Base-by-base conservation (phyloP, 2,329 filamentous ascomycete species). In the Sarocladium kiliense region DNA sequence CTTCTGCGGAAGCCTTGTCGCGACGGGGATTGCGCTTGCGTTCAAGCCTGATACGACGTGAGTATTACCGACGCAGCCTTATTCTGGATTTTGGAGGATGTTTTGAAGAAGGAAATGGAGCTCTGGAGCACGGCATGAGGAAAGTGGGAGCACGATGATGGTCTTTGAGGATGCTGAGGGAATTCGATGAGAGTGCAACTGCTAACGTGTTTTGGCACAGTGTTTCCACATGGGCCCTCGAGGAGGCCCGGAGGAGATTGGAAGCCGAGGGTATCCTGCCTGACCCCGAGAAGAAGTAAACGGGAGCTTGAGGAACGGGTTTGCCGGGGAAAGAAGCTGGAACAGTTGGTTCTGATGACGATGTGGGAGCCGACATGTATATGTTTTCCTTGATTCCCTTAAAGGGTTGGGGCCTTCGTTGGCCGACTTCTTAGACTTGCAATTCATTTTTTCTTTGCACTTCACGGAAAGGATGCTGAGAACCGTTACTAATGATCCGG, bases 1-100 rank as follows among this genome's bases (percentile, higher is more conserved):
- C 70, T 91, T 92, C 51, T 91, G 96, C 73, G 88, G 86, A 70
- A 87, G 85, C 66, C 74, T 96, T 66, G 74, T 84, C 26, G 78
- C 91, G 61, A 87, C 86, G 55, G 84, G 82, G 58, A 78, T 97
- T 61, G 90, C 88, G 61, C 91, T 96, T 76, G 91, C 90, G 59
- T 97, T 94, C 72, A 97, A 97, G 85, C 94, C 94, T 54, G 94
- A 99, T 80, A 97, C 93, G 60, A 96, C 91, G 94, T 99, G 81
- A 77, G 92, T 91, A 36, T 55, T 44, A 47, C 53, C 26, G n/a
- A 54, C 58, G n/a, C n/a, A n/a, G n/a, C n/a, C n/a, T n/a, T n/a
- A n/a, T n/a, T n/a, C n/a, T 32, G 23, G 9, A 21, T 9, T 9
- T 3, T 7, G 9, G 44, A 49, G 44, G 25, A 49, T 19, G 3